phyloP scores from a whole-genome alignment of 2,329 filamentous ascomycete species.

The Talaromyces sp. region DNA sequence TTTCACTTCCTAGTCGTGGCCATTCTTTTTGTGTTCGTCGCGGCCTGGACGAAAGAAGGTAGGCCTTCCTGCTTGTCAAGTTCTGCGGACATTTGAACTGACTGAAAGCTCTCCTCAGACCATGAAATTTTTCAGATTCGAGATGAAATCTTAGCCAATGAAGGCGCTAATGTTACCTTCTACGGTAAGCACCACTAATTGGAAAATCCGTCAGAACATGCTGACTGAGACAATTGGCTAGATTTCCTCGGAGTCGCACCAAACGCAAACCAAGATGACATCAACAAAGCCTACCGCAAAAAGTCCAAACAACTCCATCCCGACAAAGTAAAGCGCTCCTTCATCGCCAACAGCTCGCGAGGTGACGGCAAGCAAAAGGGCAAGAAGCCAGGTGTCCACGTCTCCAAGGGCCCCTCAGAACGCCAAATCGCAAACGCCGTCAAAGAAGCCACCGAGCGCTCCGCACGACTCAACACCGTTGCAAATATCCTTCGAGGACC shows the following conservation, averaged over 20 bases:
- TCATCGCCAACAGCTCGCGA: conserved; percentile 65
- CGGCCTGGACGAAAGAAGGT: conserved; percentile 87
- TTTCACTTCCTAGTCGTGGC: conserved; percentile 66
- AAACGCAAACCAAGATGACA: conserved; percentile 74
- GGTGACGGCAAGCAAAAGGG: conserved; percentile 51
- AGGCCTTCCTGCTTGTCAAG: conserved; percentile 24
- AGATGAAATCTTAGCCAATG: conserved; percentile 73
- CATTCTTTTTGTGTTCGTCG: conserved; percentile 63
- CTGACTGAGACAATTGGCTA: conserved; percentile 22
- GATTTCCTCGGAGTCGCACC: conserved; percentile 77
- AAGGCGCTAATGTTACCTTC: conserved; percentile 79
- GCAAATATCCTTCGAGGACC: conserved; percentile 79
- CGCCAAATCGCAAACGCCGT: conserved; percentile 72
- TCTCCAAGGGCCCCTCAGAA: conserved; percentile 67
- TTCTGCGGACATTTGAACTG: background rate
- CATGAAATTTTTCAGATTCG: conserved; percentile 96
- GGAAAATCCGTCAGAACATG: background rate
- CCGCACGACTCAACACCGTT: conserved; percentile 79
- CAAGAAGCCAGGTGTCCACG: conserved; percentile 60
- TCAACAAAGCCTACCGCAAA: conserved; percentile 92
- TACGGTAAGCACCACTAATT: conserved; percentile 56
- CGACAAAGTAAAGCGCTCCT: conserved; percentile 88
- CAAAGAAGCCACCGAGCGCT: conserved; percentile 77
- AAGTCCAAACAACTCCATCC: conserved; percentile 80
- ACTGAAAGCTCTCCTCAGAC: conserved; percentile 52